phyloP scores from a whole-genome alignment of 257 asterid species.

The Solanum dulcamara region DNA sequence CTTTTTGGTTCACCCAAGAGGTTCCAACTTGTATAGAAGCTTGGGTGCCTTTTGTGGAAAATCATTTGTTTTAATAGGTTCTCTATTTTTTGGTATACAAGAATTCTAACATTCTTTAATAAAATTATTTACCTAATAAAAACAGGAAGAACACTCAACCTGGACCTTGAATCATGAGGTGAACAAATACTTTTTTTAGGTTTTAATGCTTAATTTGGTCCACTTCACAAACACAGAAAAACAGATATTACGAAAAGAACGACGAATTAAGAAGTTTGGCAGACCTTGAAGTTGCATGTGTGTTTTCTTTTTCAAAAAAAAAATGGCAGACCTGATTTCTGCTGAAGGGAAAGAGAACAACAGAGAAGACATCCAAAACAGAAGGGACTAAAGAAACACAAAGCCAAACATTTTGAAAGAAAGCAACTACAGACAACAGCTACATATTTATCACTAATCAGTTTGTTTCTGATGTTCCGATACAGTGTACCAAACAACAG shows the following conservation, averaged over 20 bases:
- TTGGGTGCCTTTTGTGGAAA: not conserved
- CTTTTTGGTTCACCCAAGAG: not conserved
- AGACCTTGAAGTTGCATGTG: not conserved
- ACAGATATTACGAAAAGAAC: not conserved
- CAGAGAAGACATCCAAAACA: not conserved
- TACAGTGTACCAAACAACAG: not conserved
- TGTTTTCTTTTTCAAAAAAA: not conserved
- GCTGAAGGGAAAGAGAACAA: not conserved
- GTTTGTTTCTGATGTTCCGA: not conserved
- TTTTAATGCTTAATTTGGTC: not conserved
- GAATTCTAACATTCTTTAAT: not conserved
- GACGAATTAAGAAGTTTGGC: not conserved
- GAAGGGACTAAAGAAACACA: not conserved
- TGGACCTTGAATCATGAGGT: not conserved
- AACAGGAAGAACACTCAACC: not conserved
- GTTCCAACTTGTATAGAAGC: not conserved
- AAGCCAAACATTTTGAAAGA: not conserved
- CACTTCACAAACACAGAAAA: not conserved
- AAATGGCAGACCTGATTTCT: not conserved
- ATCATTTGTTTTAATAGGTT: not conserved
- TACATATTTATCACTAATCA: not conserved
- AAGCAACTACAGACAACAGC: not conserved
- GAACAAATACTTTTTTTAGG: not conserved
- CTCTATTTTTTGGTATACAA: not conserved
- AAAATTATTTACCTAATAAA: not conserved